Conservation (phyloP, 2,329 filamentous ascomycete species). For the Thelonectria discophora region DNA sequence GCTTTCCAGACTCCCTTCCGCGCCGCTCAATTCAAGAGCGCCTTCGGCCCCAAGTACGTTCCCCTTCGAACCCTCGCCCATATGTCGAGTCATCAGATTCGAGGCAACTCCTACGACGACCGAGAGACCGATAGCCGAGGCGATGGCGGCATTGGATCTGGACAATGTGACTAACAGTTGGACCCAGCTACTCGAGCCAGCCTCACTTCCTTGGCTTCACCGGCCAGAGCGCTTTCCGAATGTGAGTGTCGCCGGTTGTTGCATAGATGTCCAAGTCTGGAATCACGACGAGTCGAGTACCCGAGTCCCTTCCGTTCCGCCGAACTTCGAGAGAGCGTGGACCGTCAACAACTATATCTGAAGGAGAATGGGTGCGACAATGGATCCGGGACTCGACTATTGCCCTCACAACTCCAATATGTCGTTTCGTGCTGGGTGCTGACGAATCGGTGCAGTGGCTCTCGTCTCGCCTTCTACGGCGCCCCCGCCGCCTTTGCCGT, state of each 20-base stretch:
- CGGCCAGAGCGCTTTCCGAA: constrained; percentile 53
- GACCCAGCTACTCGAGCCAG: constrained; percentile 66
- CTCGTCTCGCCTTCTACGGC: constrained; percentile 64
- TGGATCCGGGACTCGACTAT: not conserved
- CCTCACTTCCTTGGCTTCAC: constrained; percentile 65
- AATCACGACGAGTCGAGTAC: constrained; percentile 24
- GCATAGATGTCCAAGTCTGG: not conserved
- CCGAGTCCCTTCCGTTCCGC: constrained; percentile 35
- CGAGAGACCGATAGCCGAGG: constrained; percentile 1
- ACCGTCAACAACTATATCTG: constrained; percentile 7
- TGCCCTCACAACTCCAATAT: not conserved
- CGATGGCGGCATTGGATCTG: constrained; percentile 11
- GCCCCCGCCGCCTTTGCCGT: constrained; percentile 65
- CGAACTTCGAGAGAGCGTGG: constrained; percentile 20
- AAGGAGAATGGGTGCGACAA: not conserved
- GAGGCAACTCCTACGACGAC: constrained; percentile 5
- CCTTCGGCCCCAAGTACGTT: constrained; percentile 72
- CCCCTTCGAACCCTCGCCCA: not conserved
- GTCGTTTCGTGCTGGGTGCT: constrained; percentile 18
- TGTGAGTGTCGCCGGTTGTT: constrained; percentile 58
- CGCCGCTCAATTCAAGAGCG: constrained; percentile 65
- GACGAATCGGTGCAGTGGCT: constrained; percentile 51
- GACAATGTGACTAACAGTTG: constrained; percentile 41
- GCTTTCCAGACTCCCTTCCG: constrained; percentile 56
- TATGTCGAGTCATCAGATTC: constrained; percentile 9